Evolutionary conservation across 1,284 basidiomycete genomes (phyloP), one percentile per base, ranked within the genome.

Genomic region (Pisolithus thermaeus): DNA sequence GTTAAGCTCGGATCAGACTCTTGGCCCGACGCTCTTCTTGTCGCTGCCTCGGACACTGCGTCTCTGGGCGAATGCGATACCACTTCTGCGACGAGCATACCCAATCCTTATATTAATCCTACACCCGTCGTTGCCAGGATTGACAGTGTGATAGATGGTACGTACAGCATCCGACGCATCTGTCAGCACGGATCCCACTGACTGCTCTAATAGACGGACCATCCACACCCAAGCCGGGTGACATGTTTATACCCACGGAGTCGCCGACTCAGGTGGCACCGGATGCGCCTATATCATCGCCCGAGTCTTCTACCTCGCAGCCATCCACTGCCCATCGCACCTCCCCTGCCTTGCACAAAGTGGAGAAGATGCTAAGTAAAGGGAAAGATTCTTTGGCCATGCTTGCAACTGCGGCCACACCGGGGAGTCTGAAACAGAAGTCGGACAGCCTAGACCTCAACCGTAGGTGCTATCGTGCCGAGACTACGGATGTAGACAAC

Each of bases 301-400:
- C 55, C 6, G 62, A 58, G 14, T 23, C 36, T 32, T 25, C 40
- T 9, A 11, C 36, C 23, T 52, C 42, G 23, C 42, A 27, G 23
- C 12, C 25, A 14, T 43, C 25, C n/a, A n/a, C 49, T n/a, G 45
- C 52, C 1, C 23, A 44, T 5, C 65, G 61, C 9, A 52, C 62
- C 12, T 55, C 56, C 1, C 49, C 52, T 14, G 50, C 53, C 7
- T 52, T 71, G 49, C 61, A 66, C 54, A 70, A 65, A 59, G 66
- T 70, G 27, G 70, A 72, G 42, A 71, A 63, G 49, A 62, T 70
- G 20, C 58, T 73, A 1, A 71, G 64, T 41, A 68, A 66, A 53
- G 60, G 64, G 20, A 68, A 63, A 27, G 62, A 61, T 20, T 62
- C 63, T 1, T 55, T 69, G 45, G 56, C 28, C 43, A 56, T 69